Conservation (phyloP, 345 rosid species). For the Syzygium grande region DNA sequence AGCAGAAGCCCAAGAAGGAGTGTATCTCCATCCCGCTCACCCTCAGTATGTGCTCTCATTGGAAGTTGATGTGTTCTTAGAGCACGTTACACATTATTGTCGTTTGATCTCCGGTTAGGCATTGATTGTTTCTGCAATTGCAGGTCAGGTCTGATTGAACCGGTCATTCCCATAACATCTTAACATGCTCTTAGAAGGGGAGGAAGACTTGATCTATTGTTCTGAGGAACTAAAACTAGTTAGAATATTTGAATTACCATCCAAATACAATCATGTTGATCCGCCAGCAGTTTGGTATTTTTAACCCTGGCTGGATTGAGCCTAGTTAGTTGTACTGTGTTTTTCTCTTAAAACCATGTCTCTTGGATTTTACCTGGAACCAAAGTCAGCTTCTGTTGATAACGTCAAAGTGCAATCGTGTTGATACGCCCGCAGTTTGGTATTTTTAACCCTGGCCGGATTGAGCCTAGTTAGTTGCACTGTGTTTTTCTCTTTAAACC, state of each 20-base stretch:
- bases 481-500: not conserved
- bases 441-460: not conserved
- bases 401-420: not conserved
- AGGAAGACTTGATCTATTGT: not conserved
- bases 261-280: not conserved
- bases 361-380: not conserved
- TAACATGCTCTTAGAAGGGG: not conserved
- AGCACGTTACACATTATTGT: not conserved
- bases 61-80: not conserved
- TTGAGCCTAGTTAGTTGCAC: not conserved
- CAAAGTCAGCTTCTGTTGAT: not conserved
- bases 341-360: not conserved
- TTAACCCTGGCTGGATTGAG: not conserved
- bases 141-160: not conserved
- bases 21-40: constrained; percentile 13
- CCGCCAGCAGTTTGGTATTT: not conserved
- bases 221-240: not conserved
- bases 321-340: not conserved
- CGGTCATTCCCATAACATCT: not conserved
- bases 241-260: not conserved
- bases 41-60: not conserved
- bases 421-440: not conserved
- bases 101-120: not conserved
- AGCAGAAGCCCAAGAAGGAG: constrained; percentile 10
- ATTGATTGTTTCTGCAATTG: not conserved